Evolutionary conservation across 2,329 filamentous ascomycete genomes (phyloP).

Genomic region (Lachnellula subtilissima): DNA sequence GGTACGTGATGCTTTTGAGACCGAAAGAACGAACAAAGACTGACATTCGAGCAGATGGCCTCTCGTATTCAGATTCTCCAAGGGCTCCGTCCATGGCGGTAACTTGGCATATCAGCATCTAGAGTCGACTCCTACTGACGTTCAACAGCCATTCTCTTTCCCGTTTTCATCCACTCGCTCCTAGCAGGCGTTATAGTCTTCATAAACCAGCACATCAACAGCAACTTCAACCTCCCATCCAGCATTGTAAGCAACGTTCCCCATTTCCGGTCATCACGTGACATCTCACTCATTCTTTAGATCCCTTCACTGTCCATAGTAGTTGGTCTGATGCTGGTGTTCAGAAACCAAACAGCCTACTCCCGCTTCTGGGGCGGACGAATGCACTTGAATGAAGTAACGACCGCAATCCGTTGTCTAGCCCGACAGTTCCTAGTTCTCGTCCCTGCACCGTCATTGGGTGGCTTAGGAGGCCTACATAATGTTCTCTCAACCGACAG

Average conservation of each 20-base stretch:
- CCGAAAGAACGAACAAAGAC: background rate
- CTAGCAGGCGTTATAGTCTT: conserved; percentile 56
- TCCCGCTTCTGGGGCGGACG: conserved; percentile 51
- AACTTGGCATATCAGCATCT: conserved; percentile 1
- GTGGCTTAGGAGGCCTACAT: conserved; percentile 13
- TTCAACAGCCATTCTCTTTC: conserved; percentile 46
- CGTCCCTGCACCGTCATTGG: conserved; percentile 30
- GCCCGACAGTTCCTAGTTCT: conserved; percentile 46
- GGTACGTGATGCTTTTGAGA: conserved; percentile 13
- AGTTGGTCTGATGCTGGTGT: conserved; percentile 63
- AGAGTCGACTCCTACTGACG: background rate
- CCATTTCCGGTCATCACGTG: background rate
- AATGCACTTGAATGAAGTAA: conserved; percentile 51
- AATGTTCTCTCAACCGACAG: conserved; percentile 20
- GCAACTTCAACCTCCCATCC: conserved; percentile 49
- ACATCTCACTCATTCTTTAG: conserved; percentile 25
- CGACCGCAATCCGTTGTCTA: conserved; percentile 55
- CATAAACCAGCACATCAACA: conserved; percentile 47
- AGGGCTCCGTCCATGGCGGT: conserved; percentile 54
- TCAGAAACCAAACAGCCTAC: conserved; percentile 53
- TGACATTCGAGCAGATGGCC: conserved; percentile 46
- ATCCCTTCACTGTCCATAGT: conserved; percentile 61
- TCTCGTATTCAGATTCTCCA: conserved; percentile 58
- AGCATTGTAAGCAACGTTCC: conserved; percentile 44
- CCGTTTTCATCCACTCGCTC: conserved; percentile 51